A percentile compares a stretch with the other conserved stretches of the same genome.
These are phyloP conservation scores for Pseudogymnoascus sp. DNA, from an alignment of 2,329 filamentous ascomycete species.

Conservation along the genomic window DNA sequence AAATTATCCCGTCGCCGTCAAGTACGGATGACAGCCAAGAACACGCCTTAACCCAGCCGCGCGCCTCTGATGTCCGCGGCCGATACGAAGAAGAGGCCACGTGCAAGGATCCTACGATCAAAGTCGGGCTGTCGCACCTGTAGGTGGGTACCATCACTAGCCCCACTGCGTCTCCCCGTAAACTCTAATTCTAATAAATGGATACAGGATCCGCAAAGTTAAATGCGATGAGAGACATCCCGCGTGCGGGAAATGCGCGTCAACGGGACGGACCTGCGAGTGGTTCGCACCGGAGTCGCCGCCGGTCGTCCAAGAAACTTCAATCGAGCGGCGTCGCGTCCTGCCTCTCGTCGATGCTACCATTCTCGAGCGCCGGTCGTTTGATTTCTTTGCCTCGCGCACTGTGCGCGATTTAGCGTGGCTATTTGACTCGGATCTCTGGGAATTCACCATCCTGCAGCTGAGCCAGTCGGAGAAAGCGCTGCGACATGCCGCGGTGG, in stretches of 20 bases:
- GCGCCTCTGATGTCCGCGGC: neutral
- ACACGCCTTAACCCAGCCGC: neutral
- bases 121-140: neutral
- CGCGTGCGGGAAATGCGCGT: slow-evolving; percentile 15
- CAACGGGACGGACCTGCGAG: neutral
- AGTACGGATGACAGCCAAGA: neutral
- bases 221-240: slow-evolving; percentile 19
- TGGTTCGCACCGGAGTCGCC: neutral
- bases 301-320: neutral
- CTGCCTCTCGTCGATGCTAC: neutral
- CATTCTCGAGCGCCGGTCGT: neutral
- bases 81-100: neutral
- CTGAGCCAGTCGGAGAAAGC: slow-evolving; percentile 6
- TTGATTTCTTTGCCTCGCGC: neutral
- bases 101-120: neutral
- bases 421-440: slow-evolving; percentile 5
- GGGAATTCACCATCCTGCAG: neutral
- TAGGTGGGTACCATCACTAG: neutral
- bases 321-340: neutral
- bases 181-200: neutral
- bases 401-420: neutral
- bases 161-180: neutral
- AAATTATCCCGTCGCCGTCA: neutral
- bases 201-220: slow-evolving; percentile 10
- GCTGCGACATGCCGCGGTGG: neutral